Conservation (phyloP, 1,284 basidiomycete genomes). For the Veloporphyrellus conicus region DNA sequence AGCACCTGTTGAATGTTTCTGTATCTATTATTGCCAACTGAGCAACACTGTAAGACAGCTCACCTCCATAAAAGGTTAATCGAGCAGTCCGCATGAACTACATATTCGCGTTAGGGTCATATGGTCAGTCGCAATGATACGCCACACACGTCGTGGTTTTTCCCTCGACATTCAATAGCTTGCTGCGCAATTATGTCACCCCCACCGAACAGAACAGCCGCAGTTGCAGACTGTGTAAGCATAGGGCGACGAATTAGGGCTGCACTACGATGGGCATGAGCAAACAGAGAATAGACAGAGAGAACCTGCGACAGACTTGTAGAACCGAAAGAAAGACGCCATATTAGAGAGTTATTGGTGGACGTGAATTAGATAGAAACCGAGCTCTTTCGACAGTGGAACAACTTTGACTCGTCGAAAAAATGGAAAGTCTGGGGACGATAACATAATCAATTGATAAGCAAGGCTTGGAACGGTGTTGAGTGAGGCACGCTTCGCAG, state of each 20-base stretch:
- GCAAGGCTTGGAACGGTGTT: too few species aligned
- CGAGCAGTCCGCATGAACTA: slow-evolving; percentile 70
- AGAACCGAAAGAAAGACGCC: slow-evolving; percentile 30
- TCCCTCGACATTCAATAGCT: slow-evolving; percentile 64
- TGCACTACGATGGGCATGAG: slow-evolving; percentile 40
- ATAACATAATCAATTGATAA: too few species aligned
- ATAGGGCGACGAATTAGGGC: slow-evolving; percentile 62
- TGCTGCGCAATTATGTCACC: slow-evolving; percentile 86
- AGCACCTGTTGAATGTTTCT: slow-evolving; percentile 40
- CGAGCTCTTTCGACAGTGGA: too few species aligned
- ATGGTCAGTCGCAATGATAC: neutral
- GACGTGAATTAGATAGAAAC: neutral
- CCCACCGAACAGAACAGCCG: slow-evolving; percentile 64
- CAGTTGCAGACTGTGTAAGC: slow-evolving; percentile 60
- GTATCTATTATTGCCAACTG: slow-evolving; percentile 4
- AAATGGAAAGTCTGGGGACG: too few species aligned
- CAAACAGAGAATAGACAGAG: neutral
- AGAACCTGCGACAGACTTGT: slow-evolving; percentile 26
- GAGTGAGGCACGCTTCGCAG: too few species aligned
- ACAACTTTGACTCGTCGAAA: too few species aligned
- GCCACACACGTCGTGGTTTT: slow-evolving; percentile 61
- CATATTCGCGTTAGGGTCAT: neutral
- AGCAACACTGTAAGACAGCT: slow-evolving; percentile 7
- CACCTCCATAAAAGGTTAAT: slow-evolving; percentile 71
- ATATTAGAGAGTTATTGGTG: slow-evolving; percentile 5